Evolutionary conservation across 805 yeast species (phyloP), one percentile per base, ranked within the genome.

Genomic region (Ogataea thermomethanolica): DNA sequence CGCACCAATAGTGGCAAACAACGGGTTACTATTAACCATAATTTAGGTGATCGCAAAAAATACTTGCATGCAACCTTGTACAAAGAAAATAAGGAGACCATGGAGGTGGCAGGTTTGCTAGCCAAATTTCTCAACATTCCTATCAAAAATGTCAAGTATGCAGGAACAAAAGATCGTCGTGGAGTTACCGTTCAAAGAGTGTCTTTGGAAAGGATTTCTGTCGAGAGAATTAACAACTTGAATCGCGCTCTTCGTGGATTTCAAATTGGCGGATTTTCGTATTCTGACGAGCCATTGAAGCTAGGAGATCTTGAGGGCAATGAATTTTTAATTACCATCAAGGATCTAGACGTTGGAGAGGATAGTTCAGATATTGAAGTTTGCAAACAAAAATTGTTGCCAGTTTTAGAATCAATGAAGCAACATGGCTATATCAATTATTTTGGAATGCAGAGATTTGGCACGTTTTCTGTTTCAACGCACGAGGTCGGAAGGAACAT

Each of bases 391-490:
- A 66, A 71, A 3, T 67, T 88, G 12, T 58, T 61, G 10, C 58
- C 66, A 8, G 73, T 88, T 20, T 70, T 90, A 49, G 57, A 67
- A 5, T 73, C 87, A 0, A 66, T 91, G 37, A 67, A 69, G 36
- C 69, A 68, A 1, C 69, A 73, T 22, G 99, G 99, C 0, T 93
- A 87, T 55, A 83, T 93, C 48, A 93, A 93, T 62, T 93, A 93
- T 58, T 93, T 76, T 60, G 99, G 99, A n/a, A 83, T 93, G 90
- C 99, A 93, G 68, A 71, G 99, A 56, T 93, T 93, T 61, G 99
- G 99, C 22, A 90, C 99, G 0, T 91, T 88, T 56, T 85, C 96
- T 9, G 73, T 89, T 22, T 87, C 98, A 2, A 90, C 99, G 0
- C 97, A 93, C 62, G 75, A 73, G 23, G 71, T 90, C 39, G 99